These are phyloP conservation scores for Turritis glabra DNA, from an alignment of 345 rosid species.

Conservation along the genomic window DNA sequence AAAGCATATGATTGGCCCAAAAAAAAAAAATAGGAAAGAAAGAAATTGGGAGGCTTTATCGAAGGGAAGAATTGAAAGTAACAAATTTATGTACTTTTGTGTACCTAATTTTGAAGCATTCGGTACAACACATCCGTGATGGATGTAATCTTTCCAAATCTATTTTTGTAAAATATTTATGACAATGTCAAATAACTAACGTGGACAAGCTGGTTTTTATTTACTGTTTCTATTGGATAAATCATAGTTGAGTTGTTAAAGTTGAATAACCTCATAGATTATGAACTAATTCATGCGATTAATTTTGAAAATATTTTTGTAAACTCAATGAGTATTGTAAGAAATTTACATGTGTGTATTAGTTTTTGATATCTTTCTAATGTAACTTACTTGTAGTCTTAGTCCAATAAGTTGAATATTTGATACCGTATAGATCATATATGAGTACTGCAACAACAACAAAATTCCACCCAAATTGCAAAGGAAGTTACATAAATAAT, in stretches of 20 bases:
- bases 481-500: neutral
- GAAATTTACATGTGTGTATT: neutral
- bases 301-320: neutral
- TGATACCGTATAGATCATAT: neutral
- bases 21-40: slow-evolving; percentile 5
- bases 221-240: neutral
- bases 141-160: slow-evolving; percentile 7
- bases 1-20: neutral
- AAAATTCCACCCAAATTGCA: neutral
- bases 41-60: slow-evolving; percentile 23
- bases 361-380: neutral
- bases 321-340: neutral
- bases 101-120: slow-evolving; percentile 38
- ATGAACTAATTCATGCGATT: neutral
- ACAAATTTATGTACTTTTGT: slow-evolving; percentile 32
- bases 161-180: neutral
- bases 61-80: slow-evolving; percentile 25
- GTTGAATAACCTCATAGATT: neutral
- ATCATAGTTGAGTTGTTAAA: neutral
- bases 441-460: neutral
- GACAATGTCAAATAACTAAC: slow-evolving; percentile 24
- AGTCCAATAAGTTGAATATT: neutral
- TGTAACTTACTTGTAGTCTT: neutral
- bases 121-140: slow-evolving; percentile 31
- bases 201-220: neutral